These are phyloP conservation scores for Gentiana dahurica DNA, from an alignment of 257 asterid genomes.

Conservation along the genomic window DNA sequence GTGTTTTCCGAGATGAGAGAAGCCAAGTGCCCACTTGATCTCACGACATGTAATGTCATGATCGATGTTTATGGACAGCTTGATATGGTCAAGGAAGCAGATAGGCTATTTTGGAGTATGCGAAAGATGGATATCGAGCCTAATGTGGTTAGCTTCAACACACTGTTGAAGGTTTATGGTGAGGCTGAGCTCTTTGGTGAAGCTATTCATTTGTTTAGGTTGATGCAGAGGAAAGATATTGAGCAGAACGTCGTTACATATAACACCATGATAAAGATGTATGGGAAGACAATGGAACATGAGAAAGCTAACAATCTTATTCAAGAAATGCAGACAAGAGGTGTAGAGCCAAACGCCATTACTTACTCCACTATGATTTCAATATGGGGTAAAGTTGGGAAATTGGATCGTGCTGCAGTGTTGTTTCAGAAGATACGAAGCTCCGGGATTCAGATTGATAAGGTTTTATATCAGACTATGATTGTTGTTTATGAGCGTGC, in stretches of 20 bases:
- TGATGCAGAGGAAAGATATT: slow-evolving; percentile 90
- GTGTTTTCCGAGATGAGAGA: slow-evolving; percentile 76
- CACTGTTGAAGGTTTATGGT: slow-evolving; percentile 81
- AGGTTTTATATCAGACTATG: slow-evolving; percentile 91
- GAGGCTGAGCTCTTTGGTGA: slow-evolving; percentile 95
- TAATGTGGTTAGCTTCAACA: slow-evolving; percentile 79
- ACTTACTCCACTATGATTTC: slow-evolving; percentile 90
- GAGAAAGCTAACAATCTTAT: slow-evolving; percentile 91
- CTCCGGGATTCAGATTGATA: slow-evolving; percentile 77
- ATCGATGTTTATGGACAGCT: slow-evolving; percentile 93
- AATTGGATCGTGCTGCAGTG: slow-evolving; percentile 74
- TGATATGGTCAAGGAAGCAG: slow-evolving; percentile 93
- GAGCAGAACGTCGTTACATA: slow-evolving; percentile 87
- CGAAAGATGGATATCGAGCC: slow-evolving; percentile 78
- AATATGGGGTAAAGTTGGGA: slow-evolving; percentile 87
- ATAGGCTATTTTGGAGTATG: slow-evolving; percentile 90
- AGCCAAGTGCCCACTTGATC: slow-evolving; percentile 49
- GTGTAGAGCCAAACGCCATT: slow-evolving; percentile 78
- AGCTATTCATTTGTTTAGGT: slow-evolving; percentile 83
- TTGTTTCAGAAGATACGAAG: slow-evolving; percentile 76
- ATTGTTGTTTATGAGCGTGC: slow-evolving; percentile 86
- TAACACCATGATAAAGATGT: slow-evolving; percentile 86
- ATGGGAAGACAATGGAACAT: slow-evolving; percentile 87
- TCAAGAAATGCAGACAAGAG: slow-evolving; percentile 70
- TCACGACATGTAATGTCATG: slow-evolving; percentile 87